Percentiles rank a stretch among this genome's conserved stretches.
These are phyloP conservation scores for Ceratocystis harringtonii DNA, from an alignment of 2,329 filamentous ascomycete genomes.

Conservation along the genomic window DNA sequence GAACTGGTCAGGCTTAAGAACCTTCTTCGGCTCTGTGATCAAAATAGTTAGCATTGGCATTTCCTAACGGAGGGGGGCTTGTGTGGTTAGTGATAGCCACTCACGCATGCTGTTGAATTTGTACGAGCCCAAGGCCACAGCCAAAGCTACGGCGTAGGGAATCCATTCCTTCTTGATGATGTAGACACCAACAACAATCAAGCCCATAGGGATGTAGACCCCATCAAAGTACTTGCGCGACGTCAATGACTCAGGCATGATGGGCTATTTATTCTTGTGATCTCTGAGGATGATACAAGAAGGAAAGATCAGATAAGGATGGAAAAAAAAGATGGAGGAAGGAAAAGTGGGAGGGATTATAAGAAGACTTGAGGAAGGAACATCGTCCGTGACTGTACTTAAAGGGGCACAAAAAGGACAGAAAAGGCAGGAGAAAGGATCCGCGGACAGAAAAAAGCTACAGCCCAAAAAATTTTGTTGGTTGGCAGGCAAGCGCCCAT, in stretches of 20 bases:
- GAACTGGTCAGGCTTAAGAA: constrained; percentile 75
- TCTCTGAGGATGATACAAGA: not conserved
- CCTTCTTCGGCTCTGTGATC: constrained; percentile 53
- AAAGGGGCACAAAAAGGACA: too few relatives aligned
- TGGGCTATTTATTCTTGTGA: constrained; percentile 7
- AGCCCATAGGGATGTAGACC: constrained; percentile 67
- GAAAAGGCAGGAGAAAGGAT: constrained; percentile 4
- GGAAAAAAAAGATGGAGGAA: constrained; percentile 10
- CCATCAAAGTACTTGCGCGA: constrained; percentile 57
- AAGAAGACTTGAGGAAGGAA: not conserved
- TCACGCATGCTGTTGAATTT: constrained; percentile 60
- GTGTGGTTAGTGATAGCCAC: constrained; percentile 24
- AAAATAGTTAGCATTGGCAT: not conserved
- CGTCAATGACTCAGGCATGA: constrained; percentile 28
- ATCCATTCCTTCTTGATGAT: constrained; percentile 69
- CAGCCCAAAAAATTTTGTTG: constrained; percentile 2
- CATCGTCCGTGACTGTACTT: not conserved
- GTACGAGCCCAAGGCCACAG: constrained; percentile 49
- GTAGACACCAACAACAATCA: constrained; percentile 60
- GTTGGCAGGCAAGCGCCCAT: not conserved
- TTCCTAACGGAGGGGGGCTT: not conserved
- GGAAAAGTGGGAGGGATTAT: not conserved
- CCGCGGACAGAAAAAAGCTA: not conserved
- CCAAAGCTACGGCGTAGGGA: constrained; percentile 52
- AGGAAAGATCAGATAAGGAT: constrained; percentile 3